Evolutionary conservation across 2,329 filamentous ascomycete genomes (phyloP).

Genomic region (Aspergillus neotritici): DNA sequence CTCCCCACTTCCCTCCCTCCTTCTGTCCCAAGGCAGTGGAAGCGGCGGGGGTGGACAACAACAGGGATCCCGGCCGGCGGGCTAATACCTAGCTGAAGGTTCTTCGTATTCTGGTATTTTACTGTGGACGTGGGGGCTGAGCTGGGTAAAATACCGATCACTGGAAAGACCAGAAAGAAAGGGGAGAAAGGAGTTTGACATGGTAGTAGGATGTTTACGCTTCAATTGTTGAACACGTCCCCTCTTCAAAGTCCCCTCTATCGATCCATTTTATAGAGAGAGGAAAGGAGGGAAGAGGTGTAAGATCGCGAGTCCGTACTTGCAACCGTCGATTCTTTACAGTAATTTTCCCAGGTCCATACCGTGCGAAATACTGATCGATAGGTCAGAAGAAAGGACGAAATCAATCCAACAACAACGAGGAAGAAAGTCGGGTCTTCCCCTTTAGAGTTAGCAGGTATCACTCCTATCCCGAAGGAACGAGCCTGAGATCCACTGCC

Average conservation of each 20-base stretch:
- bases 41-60: conserved; percentile 19
- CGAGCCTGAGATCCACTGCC: conserved; percentile 3
- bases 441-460: too few relatives aligned
- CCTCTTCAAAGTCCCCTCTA: too few relatives aligned
- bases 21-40: conserved; percentile 22
- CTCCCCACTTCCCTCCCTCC: conserved; percentile 9
- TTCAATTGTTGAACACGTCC: too few relatives aligned
- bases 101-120: conserved; percentile 3
- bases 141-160: too few relatives aligned
- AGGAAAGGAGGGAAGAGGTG: not conserved
- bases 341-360: too few relatives aligned
- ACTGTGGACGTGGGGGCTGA: too few relatives aligned
- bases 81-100: conserved; percentile 11
- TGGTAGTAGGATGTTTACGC: too few relatives aligned
- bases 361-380: not conserved
- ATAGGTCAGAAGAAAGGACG: conserved; percentile 1
- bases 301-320: not conserved
- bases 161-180: too few relatives aligned
- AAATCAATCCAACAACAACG: conserved; percentile 5
- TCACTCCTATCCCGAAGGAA: not conserved
- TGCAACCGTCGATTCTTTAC: too few relatives aligned
- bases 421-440: conserved; percentile 1
- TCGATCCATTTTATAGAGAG: not conserved
- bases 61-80: conserved; percentile 18
- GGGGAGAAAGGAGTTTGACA: too few relatives aligned